Evolutionary conservation across 1,284 basidiomycete species (phyloP), one percentile per base, ranked within the genome.

Genomic region (Sporisorium sorghi): DNA sequence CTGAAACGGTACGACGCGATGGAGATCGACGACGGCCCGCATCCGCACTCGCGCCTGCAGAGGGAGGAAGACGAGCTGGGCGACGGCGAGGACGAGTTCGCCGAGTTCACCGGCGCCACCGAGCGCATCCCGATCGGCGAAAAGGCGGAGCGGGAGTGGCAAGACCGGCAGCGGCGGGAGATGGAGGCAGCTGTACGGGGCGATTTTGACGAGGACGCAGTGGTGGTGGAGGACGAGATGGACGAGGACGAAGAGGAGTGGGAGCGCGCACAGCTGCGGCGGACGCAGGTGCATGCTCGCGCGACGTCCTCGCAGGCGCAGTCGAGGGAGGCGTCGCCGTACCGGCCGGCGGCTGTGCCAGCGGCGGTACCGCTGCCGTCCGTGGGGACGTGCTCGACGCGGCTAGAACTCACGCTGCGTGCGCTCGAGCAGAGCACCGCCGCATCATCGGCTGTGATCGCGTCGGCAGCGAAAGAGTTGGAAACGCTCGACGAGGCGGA

Each of bases 181-280:
- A 76, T 77, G 60, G 55, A 60, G 10, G 70, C 63, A 24, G 76
- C 69, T 1, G 39, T 73, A 11, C 44, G 59, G 5, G 76, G 73
- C 4, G 68, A 63, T n/a, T 58, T 61, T 15, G 66, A 71, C n/a
- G 53, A 63, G 6, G 71, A 68, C 37, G 65, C 58, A 1, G 54
- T 92, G 90, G 54, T 92, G 90, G 89, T 91, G 85, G 91, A 92
- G 85, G 90, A 92, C 72, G 89, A 89, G 53, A 89, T 89, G 60
- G 91, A 91, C 35, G 92, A 92, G 57, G 90, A 91, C 56, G 89
- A 90, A 58, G 88, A 89, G 76, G 87, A 86, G 61, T 84, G 78
- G 78, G 80, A 81, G 48, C 51, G 55, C 3, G 75, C 78, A 0
- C 80, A 81, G 60, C 32, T 81, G 47, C 57, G 69, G 10, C 71